Evolutionary conservation across 2,329 filamentous ascomycete genomes (phyloP), one percentile per base, ranked within the genome.

Genomic region (Epichloe bromicola): DNA sequence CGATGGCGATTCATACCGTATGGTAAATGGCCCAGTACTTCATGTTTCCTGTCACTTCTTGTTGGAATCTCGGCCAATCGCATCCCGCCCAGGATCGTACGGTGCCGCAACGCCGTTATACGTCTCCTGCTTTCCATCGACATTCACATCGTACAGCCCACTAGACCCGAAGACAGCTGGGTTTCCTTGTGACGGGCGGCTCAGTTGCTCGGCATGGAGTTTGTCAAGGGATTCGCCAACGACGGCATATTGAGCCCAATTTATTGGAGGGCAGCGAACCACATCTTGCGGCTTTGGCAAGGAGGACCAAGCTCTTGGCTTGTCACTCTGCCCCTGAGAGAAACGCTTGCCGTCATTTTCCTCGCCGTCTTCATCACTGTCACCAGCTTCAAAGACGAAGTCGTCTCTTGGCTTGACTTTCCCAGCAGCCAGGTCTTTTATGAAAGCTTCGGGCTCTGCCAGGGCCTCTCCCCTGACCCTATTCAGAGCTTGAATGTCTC

Each of bases 161-260:
- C 67, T 68, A 7, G 68, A 51, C 5, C 64, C 65, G 23, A 71
- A 56, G 6, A 60, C 61, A 17, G 74, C 74, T 0, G 80, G 80
- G 14, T 63, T 64, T 1, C 80, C 80, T 40, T 75, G 72, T 8
- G 68, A 70, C 1, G 88, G 89, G 50, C 79, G 76, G 46, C 72
- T 69, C 49, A 82, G 70, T 68, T 96, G 89, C 61, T 95, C 86
- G 48, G 81, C 78, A 64, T 96, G 90, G 56, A 96, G 73, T 63
- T 82, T 86, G 66, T 96, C 88, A 37, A 96, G 74, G 1, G 87
- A 80, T 20, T 67, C 64, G 46, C 88, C 90, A 3, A 93, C 82
- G n/a, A 96, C 76, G 59, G 88, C 87, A 66, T 97, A 97, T 63
- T 95, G 90, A 12, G 83, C 80, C 91, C 91, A 97, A 70, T 96